These are phyloP conservation scores for Xylaria cubensis DNA, from an alignment of 495 filamentous ascomycete genomes.

Conservation along the genomic window DNA sequence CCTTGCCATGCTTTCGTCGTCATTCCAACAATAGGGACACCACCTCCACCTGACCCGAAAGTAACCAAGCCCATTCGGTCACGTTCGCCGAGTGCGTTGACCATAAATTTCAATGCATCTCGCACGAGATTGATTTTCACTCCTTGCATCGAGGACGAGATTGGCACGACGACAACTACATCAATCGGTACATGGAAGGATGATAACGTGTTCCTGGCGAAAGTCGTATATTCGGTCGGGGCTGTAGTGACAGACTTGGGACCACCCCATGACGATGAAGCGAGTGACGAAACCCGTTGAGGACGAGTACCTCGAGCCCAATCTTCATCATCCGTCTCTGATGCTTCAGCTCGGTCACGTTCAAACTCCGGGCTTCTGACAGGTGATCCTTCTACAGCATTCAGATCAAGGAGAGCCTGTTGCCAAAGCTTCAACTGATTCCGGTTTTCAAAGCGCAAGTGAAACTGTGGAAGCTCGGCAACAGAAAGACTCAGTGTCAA, in stretches of 20 bases:
- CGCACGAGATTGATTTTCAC: constrained; percentile 95
- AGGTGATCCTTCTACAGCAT: constrained; percentile 67
- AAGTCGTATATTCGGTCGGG: constrained; percentile 80
- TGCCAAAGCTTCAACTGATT: constrained; percentile 91
- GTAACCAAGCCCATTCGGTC: constrained; percentile 98
- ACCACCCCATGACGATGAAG: constrained; percentile 78
- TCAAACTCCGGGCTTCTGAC: constrained; percentile 70
- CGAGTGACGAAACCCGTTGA: constrained; percentile 84
- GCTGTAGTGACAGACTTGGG: constrained; percentile 76
- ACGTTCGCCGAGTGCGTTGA: constrained; percentile 86
- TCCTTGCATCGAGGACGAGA: constrained; percentile 98
- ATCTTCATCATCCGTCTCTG: constrained; percentile 92
- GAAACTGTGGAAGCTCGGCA: constrained; percentile 94
- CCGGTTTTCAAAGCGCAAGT: constrained; percentile 86
- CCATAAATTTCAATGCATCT: constrained; percentile 93
- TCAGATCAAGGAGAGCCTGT: constrained; percentile 82
- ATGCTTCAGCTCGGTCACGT: constrained; percentile 70
- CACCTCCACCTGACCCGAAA: constrained; percentile 93
- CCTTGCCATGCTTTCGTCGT: constrained; percentile 92
- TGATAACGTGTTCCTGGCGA: constrained; percentile 59
- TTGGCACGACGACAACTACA: constrained; percentile 94
- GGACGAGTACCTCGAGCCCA: constrained; percentile 72
- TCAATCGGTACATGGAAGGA: constrained; percentile 92
- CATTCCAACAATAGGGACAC: constrained; percentile 96
- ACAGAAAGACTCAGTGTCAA: constrained; percentile 93